Evolutionary conservation across 805 yeast species (phyloP), one percentile per base, ranked within the genome.

Genomic region (Pichia californica): DNA sequence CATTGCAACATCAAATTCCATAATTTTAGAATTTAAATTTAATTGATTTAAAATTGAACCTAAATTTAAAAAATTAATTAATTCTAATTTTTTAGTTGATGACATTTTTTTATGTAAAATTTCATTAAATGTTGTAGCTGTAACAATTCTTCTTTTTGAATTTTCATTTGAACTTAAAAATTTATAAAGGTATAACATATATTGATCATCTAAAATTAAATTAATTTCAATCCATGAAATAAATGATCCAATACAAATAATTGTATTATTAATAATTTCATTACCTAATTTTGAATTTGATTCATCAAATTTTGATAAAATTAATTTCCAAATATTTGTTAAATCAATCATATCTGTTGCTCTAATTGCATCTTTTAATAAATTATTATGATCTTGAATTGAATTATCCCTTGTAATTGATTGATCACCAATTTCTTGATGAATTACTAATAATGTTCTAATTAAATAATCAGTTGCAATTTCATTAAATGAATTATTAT

Each of bases 391-490:
- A 36, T 79, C 81, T 36, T 75, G 76, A 14, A 72, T 62, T 20
- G 75, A 76, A 51, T 77, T 77, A 16, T 83, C 77, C 54, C 95
- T 76, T 27, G 79, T 66, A 50, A 88, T 83, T 52, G 89, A 74
- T 58, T 85, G 93, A 61, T 93, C 99, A 28, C 95, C 99, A 52
- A 93, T 88, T 63, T 89, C 96, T 25, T 81, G 81, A 61, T 93
- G 97, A 47, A 93, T 78, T 26, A 83, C 76, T 34, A 79, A 62
- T 46, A 88, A 67, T 7, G 88, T 74, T 56, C 96, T 75, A 31
- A 83, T 63, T 61, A 83, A 88, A 61, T 85, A 77, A 57, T 89
- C 97, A 10, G 73, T 59, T 52, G 74, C 76, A 41, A 76, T 49
- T 47, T 60, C 58, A 55, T 69, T 59, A 54, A 68, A 64, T 3